Base-by-base conservation (phyloP, 805 yeast species). In the Myxozyma mucilagina region DNA sequence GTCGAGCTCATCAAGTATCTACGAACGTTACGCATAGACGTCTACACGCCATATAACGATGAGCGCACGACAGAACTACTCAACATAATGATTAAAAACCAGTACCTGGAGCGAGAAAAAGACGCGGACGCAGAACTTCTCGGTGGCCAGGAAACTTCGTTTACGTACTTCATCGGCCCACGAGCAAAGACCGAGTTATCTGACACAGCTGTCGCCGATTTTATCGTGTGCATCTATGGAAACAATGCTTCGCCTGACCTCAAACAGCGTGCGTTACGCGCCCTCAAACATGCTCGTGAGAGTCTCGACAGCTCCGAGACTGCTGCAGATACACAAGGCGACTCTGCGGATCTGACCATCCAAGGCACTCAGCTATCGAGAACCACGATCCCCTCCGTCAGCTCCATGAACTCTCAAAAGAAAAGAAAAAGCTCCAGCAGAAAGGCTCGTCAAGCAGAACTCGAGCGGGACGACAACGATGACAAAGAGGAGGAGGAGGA, bases 91-190 rank as follows among this genome's bases (percentile, higher is more conserved):
- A 53, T 53, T 29, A 60, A 63, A 41, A 57, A 60, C 10, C 60
- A 43, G 4, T 63, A 63, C 32, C 20, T 63, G n/a, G 67, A 63
- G 42, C 56, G 62, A 24, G 56, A 49, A 24, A 47, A 57, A 6
- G 66, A 63, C 45, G 63, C 58, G 2, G 63, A 49, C 18, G 38
- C 55, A 9, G 47, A 29, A 13, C 45, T 20, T 14, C 53, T 51
- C 18, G 64, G 58, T 6, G 36, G 53, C 9, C 60, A 53, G 13
- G 66, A 63, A 3, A 36, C 47, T 8, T 39, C 29, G 16, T 63
- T 61, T 61, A 47, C 48, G 7, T 63, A 61, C 52, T 45, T 35
- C 31, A 13, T 63, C 29, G 67, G 67, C 3, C 67, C 67, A 2
- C 59, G 67, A 3, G 67, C 64, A 2, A 61, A 54, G 34, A 34